A percentile compares a stretch with the other conserved stretches of the same genome.
Conservation (phyloP, 1,284 basidiomycete species). For the Marasmius oreades region DNA sequence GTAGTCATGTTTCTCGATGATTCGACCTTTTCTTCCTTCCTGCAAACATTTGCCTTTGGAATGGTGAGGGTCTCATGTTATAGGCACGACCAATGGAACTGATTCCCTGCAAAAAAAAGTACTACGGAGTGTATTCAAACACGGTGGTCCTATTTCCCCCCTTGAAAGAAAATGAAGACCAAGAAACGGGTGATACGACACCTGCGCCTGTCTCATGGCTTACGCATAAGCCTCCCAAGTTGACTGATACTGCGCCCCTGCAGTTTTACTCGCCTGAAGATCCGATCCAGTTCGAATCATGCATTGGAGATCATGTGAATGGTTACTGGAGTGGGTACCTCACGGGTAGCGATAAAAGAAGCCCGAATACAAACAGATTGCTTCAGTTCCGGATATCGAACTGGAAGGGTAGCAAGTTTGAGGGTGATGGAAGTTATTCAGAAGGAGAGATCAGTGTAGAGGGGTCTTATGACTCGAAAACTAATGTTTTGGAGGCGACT, state of each 20-base stretch:
- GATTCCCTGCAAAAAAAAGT: neutral
- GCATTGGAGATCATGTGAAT: neutral
- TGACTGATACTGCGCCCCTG: neutral
- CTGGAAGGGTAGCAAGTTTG: neutral
- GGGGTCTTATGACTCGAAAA: neutral
- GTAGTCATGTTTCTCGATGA: neutral
- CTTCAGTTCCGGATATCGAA: neutral
- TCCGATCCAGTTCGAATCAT: neutral
- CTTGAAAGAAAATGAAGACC: neutral
- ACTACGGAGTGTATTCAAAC: neutral
- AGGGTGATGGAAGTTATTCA: neutral
- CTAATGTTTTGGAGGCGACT: neutral
- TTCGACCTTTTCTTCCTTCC: too few species aligned
- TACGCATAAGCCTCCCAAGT: neutral
- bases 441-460: neutral
- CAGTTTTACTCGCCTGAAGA: neutral
- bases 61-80: slow-evolving; percentile 4
- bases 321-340: neutral
- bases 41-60: slow-evolving; percentile 8
- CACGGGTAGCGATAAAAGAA: neutral
- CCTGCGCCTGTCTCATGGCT: neutral
- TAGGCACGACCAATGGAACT: neutral
- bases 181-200: too few species aligned
- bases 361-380: neutral
- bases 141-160: neutral